A percentile compares a stretch with the other conserved stretches of the same genome.
phyloP scores from a whole-genome alignment of 495 filamentous ascomycete genomes.

The Penicillium longicatenatum region DNA sequence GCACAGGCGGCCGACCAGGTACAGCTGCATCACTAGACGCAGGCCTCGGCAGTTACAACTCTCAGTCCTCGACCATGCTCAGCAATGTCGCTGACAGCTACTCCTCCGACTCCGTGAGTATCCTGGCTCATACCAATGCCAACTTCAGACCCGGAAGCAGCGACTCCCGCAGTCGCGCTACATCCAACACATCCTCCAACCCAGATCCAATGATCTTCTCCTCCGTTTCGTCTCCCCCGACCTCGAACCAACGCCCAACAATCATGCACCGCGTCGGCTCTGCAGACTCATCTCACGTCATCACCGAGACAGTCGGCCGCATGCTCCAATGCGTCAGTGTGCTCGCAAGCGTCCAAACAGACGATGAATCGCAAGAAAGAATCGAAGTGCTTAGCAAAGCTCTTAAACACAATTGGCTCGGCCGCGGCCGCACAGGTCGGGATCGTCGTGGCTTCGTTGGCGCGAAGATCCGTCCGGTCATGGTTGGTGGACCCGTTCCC shows the following conservation, averaged over 20 bases:
- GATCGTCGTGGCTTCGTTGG: conserved; percentile 89
- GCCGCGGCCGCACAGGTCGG: conserved; percentile 83
- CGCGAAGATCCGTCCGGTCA: conserved; percentile 52
- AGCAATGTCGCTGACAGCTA: conserved; percentile 54
- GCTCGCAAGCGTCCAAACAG: conserved; percentile 71
- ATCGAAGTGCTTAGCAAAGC: conserved; percentile 82
- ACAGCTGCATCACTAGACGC: conserved; percentile 75
- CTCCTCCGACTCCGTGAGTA: conserved; percentile 47
- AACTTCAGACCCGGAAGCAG: conserved; percentile 47
- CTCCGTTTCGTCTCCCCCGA: conserved; percentile 53
- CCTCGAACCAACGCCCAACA: conserved; percentile 38
- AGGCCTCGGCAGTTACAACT: conserved; percentile 69
- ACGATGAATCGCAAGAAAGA: conserved; percentile 73
- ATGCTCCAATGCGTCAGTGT: conserved; percentile 98
- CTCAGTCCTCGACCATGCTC: conserved; percentile 69
- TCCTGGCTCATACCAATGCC: conserved; percentile 30
- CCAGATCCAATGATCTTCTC: conserved; percentile 51
- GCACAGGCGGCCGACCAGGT: conserved; percentile 55
- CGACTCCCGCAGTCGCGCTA: conserved; percentile 66
- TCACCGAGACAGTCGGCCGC: conserved; percentile 87
- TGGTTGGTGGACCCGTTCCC: conserved; percentile 31
- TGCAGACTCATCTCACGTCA: conserved; percentile 73
- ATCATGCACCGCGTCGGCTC: conserved; percentile 40
- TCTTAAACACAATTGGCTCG: conserved; percentile 95
- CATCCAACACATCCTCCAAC: conserved; percentile 80